A percentile compares a stretch with the other conserved stretches of the same genome.
Conservation (phyloP, 2,329 filamentous ascomycete genomes). For the Chaetomiaceae sp. region DNA sequence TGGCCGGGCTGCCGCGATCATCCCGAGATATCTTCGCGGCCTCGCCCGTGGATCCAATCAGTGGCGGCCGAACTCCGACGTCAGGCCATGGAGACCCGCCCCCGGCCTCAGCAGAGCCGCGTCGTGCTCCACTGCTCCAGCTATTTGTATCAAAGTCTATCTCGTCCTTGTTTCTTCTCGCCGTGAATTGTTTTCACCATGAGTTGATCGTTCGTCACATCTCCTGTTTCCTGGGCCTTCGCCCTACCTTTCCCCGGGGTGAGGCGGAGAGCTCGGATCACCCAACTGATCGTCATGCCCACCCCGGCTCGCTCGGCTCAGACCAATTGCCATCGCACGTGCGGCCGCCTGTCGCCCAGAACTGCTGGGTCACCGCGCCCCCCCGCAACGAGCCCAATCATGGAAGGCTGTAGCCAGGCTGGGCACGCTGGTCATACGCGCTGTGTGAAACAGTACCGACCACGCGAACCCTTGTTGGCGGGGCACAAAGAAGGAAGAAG, state of each 20-base stretch:
- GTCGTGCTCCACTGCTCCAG: constrained; percentile 16
- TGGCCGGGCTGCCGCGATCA: not conserved
- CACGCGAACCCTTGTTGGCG: constrained; percentile 15
- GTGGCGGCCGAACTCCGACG: constrained; percentile 15
- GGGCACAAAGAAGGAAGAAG: constrained; percentile 11
- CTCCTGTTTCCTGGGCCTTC: not conserved
- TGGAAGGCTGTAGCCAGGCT: constrained; percentile 1
- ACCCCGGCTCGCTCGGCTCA: constrained; percentile 7
- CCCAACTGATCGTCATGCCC: not conserved
- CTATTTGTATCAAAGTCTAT: constrained; percentile 23
- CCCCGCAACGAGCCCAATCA: constrained; percentile 17
- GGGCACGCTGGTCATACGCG: constrained; percentile 6
- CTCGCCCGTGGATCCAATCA: constrained; percentile 20
- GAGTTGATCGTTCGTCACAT: not conserved
- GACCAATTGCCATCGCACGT: constrained; percentile 27
- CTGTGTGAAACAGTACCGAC: constrained; percentile 12
- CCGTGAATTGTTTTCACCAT: not conserved
- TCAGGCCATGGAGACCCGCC: constrained; percentile 10
- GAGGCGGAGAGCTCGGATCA: constrained; percentile 18
- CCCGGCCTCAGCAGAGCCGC: constrained; percentile 15
- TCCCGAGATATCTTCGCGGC: constrained; percentile 22
- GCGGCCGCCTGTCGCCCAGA: constrained; percentile 15
- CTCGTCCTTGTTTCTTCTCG: constrained; percentile 13
- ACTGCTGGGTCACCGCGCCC: constrained; percentile 6
- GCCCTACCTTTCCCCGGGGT: constrained; percentile 13